Conservation (phyloP, 352 stramenopile species). For the Globisporangium lucens region DNA sequence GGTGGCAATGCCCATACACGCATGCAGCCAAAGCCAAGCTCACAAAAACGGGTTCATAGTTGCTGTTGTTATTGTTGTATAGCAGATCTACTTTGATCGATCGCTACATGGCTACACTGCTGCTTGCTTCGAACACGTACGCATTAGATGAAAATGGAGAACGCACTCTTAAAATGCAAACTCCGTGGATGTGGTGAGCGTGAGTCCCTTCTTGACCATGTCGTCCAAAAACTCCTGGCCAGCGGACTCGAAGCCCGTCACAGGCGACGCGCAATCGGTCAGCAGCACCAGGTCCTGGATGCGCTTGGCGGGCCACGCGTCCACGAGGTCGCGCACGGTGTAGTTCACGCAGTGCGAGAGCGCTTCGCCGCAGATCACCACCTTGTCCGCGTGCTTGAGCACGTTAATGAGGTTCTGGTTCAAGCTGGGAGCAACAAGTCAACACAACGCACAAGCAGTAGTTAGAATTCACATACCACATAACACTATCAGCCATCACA, state of each 20-base stretch:
- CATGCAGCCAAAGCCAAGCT: not conserved
- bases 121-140: not conserved
- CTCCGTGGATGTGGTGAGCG: conserved; percentile 50
- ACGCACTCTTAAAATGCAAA: conserved; percentile 27
- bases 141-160: not conserved
- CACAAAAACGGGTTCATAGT: not conserved
- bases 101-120: not conserved
- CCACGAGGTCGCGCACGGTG: conserved; percentile 90
- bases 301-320: conserved; percentile 77
- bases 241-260: conserved; percentile 66
- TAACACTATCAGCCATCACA: not conserved
- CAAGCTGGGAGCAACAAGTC: conserved; percentile 34
- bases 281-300: conserved; percentile 68
- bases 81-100: not conserved
- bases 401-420: conserved; percentile 85
- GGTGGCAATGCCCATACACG: not conserved
- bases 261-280: conserved; percentile 69
- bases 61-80: not conserved
- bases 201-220: conserved; percentile 59
- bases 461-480: not conserved
- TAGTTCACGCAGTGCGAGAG: conserved; percentile 98
- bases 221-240: conserved; percentile 63
- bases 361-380: conserved; percentile 94
- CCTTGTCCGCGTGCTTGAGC: conserved; percentile 79
- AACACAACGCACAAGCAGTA: conserved; percentile 6